Conservation (phyloP, 2,329 filamentous ascomycete species). For the Lojkania enalia region DNA sequence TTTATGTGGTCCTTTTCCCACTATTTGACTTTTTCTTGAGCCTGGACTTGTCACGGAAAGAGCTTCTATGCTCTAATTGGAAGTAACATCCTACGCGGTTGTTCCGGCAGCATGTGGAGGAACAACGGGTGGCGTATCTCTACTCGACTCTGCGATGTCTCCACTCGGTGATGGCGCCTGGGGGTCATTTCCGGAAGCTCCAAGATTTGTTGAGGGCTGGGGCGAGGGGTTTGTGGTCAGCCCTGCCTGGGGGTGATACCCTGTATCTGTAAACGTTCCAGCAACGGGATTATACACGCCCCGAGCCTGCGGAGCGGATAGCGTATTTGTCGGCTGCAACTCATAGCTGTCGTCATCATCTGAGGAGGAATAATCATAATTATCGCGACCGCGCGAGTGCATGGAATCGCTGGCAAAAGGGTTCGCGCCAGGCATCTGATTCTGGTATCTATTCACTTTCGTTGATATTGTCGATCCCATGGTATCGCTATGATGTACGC, state of each 20-base stretch:
- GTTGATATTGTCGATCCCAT: slow-evolving; percentile 32
- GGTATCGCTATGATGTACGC: slow-evolving; percentile 38
- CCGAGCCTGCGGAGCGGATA: slow-evolving; percentile 22
- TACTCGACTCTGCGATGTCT: slow-evolving; percentile 33
- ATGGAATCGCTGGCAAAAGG: slow-evolving; percentile 32
- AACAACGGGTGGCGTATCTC: slow-evolving; percentile 25
- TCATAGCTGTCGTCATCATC: slow-evolving; percentile 45
- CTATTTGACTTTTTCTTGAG: no score
- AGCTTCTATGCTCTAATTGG: no score
- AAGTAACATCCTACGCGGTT: slow-evolving; percentile 33
- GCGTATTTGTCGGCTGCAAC: slow-evolving; percentile 34
- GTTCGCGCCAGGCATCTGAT: slow-evolving; percentile 37
- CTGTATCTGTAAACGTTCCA: slow-evolving; percentile 39
- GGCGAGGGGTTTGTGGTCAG: slow-evolving; percentile 38
- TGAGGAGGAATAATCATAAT: slow-evolving; percentile 44
- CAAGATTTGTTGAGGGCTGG: slow-evolving; percentile 27
- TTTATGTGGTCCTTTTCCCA: no score
- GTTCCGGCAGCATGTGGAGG: slow-evolving; percentile 37
- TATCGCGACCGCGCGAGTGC: slow-evolving; percentile 36
- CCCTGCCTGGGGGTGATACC: slow-evolving; percentile 37
- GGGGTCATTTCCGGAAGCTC: slow-evolving; percentile 11
- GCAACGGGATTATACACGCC: slow-evolving; percentile 38
- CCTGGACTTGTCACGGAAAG: no score
- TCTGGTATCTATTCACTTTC: slow-evolving; percentile 37
- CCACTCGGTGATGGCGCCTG: slow-evolving; percentile 24